Evolutionary conservation across 306 rosid genomes (phyloP).

Genomic region (Parietaria judaica): DNA sequence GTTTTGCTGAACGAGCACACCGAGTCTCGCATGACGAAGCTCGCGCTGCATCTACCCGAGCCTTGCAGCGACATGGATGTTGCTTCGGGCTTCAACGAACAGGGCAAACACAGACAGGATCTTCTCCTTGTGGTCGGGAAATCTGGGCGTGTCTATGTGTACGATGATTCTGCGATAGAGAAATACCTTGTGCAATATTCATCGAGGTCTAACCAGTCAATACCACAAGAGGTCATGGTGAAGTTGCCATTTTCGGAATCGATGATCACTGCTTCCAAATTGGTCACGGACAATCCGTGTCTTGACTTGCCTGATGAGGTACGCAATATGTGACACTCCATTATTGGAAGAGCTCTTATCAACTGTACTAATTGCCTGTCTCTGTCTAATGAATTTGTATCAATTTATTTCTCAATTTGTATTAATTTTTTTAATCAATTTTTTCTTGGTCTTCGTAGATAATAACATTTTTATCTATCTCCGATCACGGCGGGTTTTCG

Average conservation of each 20-base stretch:
- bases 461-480: too few relatives aligned
- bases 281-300: slow-evolving; percentile 43
- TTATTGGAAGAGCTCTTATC: too few relatives aligned
- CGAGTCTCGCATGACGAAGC: slow-evolving; percentile 61
- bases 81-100: slow-evolving; percentile 53
- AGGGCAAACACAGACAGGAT: slow-evolving; percentile 58
- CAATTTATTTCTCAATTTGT: too few relatives aligned
- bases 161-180: slow-evolving; percentile 61
- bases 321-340: background rate
- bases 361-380: too few relatives aligned
- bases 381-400: too few relatives aligned
- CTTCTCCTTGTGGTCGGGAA: slow-evolving; percentile 61
- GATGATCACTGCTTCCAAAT: slow-evolving; percentile 51
- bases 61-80: slow-evolving; percentile 62
- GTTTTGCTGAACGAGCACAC: slow-evolving; percentile 64
- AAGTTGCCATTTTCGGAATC: slow-evolving; percentile 72
- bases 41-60: slow-evolving; percentile 68
- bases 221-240: slow-evolving; percentile 64
- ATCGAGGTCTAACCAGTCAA: slow-evolving; percentile 49
- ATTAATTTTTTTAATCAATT: too few relatives aligned
- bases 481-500: too few relatives aligned
- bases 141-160: slow-evolving; percentile 55
- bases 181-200: slow-evolving; percentile 67
- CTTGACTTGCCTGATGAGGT: slow-evolving; percentile 54
- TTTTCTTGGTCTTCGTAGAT: too few relatives aligned